Percentiles rank a stretch among this genome's conserved stretches.
Evolutionary conservation across 768 basidiomycete species (phyloP).

Genomic region (Psilocybe tampanensis): DNA sequence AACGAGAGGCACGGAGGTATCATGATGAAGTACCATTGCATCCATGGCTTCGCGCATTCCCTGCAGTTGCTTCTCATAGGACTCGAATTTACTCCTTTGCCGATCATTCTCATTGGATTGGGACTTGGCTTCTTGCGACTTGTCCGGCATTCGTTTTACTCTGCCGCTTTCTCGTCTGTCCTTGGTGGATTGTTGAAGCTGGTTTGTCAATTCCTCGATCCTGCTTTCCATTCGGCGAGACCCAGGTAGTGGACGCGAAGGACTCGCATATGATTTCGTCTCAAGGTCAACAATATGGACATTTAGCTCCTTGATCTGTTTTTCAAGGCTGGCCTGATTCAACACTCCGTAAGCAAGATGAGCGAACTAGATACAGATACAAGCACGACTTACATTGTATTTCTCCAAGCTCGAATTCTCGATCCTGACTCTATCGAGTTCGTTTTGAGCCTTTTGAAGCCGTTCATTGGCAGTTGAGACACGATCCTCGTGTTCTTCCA

Average conservation of each 20-base stretch:
- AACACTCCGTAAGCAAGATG: constrained; percentile 1
- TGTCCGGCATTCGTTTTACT: constrained; percentile 31
- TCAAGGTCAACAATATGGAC: constrained; percentile 76
- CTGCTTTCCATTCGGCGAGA: constrained; percentile 67
- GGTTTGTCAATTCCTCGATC: constrained; percentile 71
- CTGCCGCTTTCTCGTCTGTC: constrained; percentile 52
- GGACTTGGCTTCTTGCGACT: constrained; percentile 51
- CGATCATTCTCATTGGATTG: constrained; percentile 66
- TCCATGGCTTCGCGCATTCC: constrained; percentile 63
- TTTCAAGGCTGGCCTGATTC: constrained; percentile 78
- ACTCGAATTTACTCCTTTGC: constrained; percentile 58
- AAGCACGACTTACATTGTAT: constrained; percentile 55
- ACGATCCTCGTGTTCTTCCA: constrained; percentile 80
- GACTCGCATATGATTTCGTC: constrained; percentile 70
- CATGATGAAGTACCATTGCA: constrained; percentile 49
- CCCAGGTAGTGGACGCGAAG: constrained; percentile 56
- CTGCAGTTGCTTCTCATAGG: constrained; percentile 59
- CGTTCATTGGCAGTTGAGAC: constrained; percentile 72
- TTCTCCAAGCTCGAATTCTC: constrained; percentile 84
- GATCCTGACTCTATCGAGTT: constrained; percentile 74
- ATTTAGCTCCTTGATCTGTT: constrained; percentile 83
- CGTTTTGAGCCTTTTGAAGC: constrained; percentile 82
- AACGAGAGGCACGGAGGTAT: constrained; percentile 2
- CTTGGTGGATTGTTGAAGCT: constrained; percentile 54
- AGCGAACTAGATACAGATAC: too few relatives aligned